Conservation (phyloP, 371 early-diverging fungal species). For the Mucor circinelloides region DNA sequence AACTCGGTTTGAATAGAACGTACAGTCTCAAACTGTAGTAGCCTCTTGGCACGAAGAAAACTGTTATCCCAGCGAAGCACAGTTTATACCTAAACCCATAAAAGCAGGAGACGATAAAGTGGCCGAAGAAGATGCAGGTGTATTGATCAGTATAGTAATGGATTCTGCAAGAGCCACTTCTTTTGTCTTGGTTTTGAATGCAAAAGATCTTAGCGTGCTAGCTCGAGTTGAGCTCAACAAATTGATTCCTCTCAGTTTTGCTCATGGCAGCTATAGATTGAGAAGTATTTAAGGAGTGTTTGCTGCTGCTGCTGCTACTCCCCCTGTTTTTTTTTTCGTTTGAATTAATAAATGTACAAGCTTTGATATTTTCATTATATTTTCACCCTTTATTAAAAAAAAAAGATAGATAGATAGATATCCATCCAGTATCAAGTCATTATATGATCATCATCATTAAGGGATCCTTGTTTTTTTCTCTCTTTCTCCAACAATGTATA, state of each 20-base stretch:
- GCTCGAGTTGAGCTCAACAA: constrained; percentile 65
- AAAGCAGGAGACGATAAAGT: constrained; percentile 24
- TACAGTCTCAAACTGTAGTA: constrained; percentile 30
- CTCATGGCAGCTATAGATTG: constrained; percentile 41
- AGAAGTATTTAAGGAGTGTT: constrained; percentile 7
- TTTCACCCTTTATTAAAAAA: constrained; percentile 6
- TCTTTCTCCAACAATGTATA: neutral
- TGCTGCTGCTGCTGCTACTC: neutral
- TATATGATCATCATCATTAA: neutral
- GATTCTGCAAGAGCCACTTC: constrained; percentile 66
- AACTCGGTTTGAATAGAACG: constrained; percentile 20
- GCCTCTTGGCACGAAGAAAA: constrained; percentile 55
- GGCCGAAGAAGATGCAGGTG: constrained; percentile 73
- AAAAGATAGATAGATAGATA: neutral
- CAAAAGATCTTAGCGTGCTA: constrained; percentile 62
- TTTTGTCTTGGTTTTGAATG: constrained; percentile 75
- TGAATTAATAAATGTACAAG: neutral
- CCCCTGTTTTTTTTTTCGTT: neutral
- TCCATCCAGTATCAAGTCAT: neutral
- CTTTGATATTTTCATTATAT: neutral
- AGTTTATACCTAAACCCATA: constrained; percentile 63
- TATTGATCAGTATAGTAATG: constrained; percentile 71
- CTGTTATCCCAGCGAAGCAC: constrained; percentile 79
- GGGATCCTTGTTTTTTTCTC: neutral
- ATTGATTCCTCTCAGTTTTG: constrained; percentile 70